phyloP scores from a whole-genome alignment of 768 basidiomycete genomes.

The Fistulinella prunicolor region DNA sequence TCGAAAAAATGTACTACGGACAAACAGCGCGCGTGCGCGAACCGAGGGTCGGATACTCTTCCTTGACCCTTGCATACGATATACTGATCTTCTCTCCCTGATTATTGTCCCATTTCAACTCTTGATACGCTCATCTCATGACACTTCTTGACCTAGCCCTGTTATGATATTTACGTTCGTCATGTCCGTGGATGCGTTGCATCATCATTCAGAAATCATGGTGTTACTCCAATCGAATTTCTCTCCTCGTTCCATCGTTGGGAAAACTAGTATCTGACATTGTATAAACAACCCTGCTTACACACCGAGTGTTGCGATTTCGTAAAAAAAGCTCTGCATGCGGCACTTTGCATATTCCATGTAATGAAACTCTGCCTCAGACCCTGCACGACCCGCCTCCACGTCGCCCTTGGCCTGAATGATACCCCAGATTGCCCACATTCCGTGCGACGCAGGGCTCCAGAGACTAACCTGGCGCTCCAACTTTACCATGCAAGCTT shows the following conservation, averaged over 20 bases:
- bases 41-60: conserved; percentile 43
- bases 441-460: conserved; percentile 87
- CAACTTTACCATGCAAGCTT: conserved; percentile 52
- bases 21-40: conserved; percentile 2
- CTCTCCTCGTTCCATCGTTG: conserved; percentile 7
- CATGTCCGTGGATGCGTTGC: conserved; percentile 34
- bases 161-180: conserved; percentile 40
- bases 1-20: conserved; percentile 5
- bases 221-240: too few species aligned
- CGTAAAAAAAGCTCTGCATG: conserved; percentile 60
- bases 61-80: conserved; percentile 9
- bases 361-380: conserved; percentile 85
- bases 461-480: conserved; percentile 82
- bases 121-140: conserved; percentile 28
- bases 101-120: conserved; percentile 21
- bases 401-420: conserved; percentile 83
- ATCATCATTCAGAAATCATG: conserved; percentile 31
- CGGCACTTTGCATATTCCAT: conserved; percentile 73
- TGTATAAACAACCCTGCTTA: conserved; percentile 8
- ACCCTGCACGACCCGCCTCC: conserved; percentile 43
- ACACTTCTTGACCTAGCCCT: conserved; percentile 35
- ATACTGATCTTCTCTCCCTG: conserved; percentile 8
- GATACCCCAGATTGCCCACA: conserved; percentile 95
- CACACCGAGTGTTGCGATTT: conserved; percentile 46
- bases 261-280: neutral